Base-by-base conservation (phyloP, 1,284 basidiomycete species). In the Vanrija pseudolonga region DNA sequence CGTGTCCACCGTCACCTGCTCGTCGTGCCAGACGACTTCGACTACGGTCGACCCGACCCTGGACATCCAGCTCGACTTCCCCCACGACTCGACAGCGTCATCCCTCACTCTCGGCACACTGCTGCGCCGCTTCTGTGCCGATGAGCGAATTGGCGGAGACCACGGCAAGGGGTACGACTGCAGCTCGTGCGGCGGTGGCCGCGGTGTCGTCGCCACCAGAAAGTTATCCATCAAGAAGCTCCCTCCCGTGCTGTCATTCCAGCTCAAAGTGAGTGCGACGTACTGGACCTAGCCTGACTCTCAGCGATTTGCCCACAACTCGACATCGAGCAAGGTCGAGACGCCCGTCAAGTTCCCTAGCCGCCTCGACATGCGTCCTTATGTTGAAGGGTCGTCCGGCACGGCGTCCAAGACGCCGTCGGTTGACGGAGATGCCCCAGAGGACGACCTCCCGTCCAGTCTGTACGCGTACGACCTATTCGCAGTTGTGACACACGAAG, bases 401-500 rank as follows among this genome's bases (percentile, higher is more conserved):
- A 48, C 24, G 40, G 40, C 41, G 1, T 46, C 50, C 39, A 54
- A 57, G 42, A 48, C 56, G 26, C 52, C 56, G 1, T 32, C 48
- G 41, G 52, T 50, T 19, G 45, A 60, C 55, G 32, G 47, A 17
- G 14, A 20, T 4, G 14, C 19, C 5, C 48, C 50, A 18, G 47
- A 53, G 15, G 53, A 52, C 41, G 37, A 49, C 23, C 59, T 76
- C 1, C 85, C 87, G 2, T 79, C 83, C 38, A 80, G 81, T 14
- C 81, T 91, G 75, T 97, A 90, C 74, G 85, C 89, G 51, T 97
- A 96, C 72, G 90, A 96, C 67, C 82, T 97, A 2, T 93, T 95
- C 67, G 88, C 90, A 8, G 91, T 97, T 32, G 87, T 97, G 56
- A 93, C 92, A 59, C 94, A 97, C 74, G 90, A 96, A 71, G 94